Evolutionary conservation across 164 flowering plant species (phyloP).

Genomic region (Vitis labrusca): DNA sequence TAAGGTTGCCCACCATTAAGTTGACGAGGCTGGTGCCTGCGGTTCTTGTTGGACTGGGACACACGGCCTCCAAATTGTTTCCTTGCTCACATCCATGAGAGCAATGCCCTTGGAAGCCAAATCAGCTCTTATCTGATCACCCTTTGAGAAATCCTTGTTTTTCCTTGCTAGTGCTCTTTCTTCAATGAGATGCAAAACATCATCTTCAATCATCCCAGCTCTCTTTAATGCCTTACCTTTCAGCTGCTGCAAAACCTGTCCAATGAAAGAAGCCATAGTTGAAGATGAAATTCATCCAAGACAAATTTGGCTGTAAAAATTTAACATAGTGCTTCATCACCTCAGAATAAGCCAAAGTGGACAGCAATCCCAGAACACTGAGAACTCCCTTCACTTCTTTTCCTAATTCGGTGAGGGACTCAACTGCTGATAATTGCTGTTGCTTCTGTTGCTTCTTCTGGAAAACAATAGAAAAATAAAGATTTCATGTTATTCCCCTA

Average conservation of each 20-base stretch:
- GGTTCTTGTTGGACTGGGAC: slow-evolving; percentile 28
- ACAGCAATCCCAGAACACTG: slow-evolving; percentile 58
- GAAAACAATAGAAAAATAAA: slow-evolving; percentile 4
- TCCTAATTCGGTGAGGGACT: slow-evolving; percentile 58
- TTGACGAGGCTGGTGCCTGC: too few species aligned
- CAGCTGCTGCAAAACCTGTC: slow-evolving; percentile 75
- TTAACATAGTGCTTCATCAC: slow-evolving; percentile 22
- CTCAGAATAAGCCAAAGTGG: slow-evolving; percentile 51
- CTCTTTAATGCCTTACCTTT: slow-evolving; percentile 76
- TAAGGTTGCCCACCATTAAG: too few species aligned
- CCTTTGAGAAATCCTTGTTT: slow-evolving; percentile 51
- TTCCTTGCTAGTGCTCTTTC: slow-evolving; percentile 67
- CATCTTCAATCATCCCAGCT: slow-evolving; percentile 67
- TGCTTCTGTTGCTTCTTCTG: slow-evolving; percentile 67
- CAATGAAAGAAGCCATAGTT: neutral
- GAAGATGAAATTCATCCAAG: neutral
- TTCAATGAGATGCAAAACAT: slow-evolving; percentile 50
- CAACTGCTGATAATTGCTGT: slow-evolving; percentile 39
- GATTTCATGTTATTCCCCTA: neutral
- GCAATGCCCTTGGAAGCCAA: slow-evolving; percentile 63
- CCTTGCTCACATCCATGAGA: slow-evolving; percentile 69
- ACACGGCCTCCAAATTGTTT: slow-evolving; percentile 86
- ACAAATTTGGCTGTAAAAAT: neutral
- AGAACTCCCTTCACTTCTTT: slow-evolving; percentile 57
- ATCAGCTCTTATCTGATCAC: slow-evolving; percentile 10